Base-by-base conservation (phyloP, 1,284 basidiomycete species). In the Cutaneotrichosporon sp. region DNA sequence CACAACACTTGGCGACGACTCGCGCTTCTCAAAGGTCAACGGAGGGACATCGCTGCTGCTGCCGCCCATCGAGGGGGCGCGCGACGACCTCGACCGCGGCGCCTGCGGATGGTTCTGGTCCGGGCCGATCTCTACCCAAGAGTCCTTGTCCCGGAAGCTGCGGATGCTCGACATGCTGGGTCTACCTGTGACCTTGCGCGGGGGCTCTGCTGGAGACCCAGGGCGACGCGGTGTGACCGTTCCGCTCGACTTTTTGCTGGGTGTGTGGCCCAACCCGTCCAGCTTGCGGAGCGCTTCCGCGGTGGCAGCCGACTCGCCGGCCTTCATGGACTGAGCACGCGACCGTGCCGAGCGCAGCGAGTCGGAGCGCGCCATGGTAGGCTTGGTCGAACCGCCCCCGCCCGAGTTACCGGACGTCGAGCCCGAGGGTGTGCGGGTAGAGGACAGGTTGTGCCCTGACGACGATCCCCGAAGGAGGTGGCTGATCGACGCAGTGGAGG, bases 261-360 rank as follows among this genome's bases (percentile, higher is more conserved):
- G 84, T 62, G 88, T 90, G 7, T 83, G 84, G 4, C 84, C 83
- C 13, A 97, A 74, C 1, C 94, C 94, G 66, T 98, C 96, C 21
- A 98, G 77, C 75, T 96, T 96, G 51, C 93, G 83, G 46, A 98
- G 79, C 4, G 90, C 90, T 67, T 96, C 91, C 4, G 84, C 87
- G 2, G 94, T 93, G 15, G 86, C 86, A 58, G 90, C 85, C 65
- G 94, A 88, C 45, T 57, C 63, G 47, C 65, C 59, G 7, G 65
- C 65, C 34, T 51, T 55, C 52, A 56, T 56, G 1, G 49, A 53
- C 40, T 55, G 49, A 5, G 56, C 43, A 10, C 54, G 41, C 4
- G 55, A 46, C 8, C 48, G 37, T 8, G 39, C 15, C 33, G 54
- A 54, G 15, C 54, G 51, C n/a, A 51, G 36, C 17, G 59, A 60